Base-by-base conservation (phyloP, 768 basidiomycete genomes). In the Paxillus ammoniavirescens region DNA sequence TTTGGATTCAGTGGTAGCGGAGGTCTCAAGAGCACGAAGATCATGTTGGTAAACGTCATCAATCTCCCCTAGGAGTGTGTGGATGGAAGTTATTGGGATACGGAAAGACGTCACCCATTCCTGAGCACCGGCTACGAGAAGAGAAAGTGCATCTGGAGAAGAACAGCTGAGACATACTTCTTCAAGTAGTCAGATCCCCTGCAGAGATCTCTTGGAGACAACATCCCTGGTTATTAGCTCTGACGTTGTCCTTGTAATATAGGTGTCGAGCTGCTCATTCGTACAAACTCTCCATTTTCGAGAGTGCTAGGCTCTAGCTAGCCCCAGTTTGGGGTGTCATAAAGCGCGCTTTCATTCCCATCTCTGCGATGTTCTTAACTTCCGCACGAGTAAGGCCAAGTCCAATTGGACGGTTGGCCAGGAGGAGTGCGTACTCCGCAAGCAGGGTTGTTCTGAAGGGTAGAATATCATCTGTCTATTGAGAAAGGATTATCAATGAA, bases 391-490 rank as follows among this genome's bases (percentile, higher is more conserved):
- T 71, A 43, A 93, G 69, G 1, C 88, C 91, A 2, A 93, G 75
- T 3, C 91, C 91, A 30, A 82, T 62, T 0, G 91, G 91, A n/a
- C 81, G 74, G 21, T 72, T 65, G 0, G 91, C 91, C 49, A 93
- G 73, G 35, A 93, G 79, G 6, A 93, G 72, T 0, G 91, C 89
- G 57, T 93, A 93, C 66, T 93, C 91, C 3, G 76, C 89, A 0
- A 85, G 62, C 2, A 93, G 74, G 3, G 86, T 84, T 8, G 84
- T 92, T 23, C 82, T 80, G 71, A 93, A 93, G 0, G 85, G 84
- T 15, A 93, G 82, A 5, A 77, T 82, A 65, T 93, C 91, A 64
- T 93, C 91, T 31, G 91, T 93, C 91, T 92, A 58, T 42, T 38
- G 17, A 50, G 18, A n/a, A 15, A 10, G 37, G 9, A 26, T 43